These are phyloP conservation scores for Selaginella moellendorffii DNA, from an alignment of 75 land plant species.

Conservation along the genomic window DNA sequence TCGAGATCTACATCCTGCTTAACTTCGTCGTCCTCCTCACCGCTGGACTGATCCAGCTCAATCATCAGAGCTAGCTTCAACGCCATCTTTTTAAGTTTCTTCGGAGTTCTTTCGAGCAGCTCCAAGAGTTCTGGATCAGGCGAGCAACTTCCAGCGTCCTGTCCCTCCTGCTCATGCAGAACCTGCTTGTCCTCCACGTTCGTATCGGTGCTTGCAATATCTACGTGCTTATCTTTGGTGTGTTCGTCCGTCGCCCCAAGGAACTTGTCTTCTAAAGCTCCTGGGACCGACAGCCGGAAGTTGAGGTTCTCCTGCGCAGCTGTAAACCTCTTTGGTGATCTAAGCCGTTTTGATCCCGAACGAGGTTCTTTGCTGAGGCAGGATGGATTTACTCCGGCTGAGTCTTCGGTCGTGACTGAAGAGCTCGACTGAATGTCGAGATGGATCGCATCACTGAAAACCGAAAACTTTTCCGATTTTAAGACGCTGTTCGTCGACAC, in stretches of 20 bases:
- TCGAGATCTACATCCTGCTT: not conserved
- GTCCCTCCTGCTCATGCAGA: not conserved
- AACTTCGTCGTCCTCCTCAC: not conserved
- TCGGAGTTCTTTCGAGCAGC: not conserved
- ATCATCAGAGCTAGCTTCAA: slow-evolving; percentile 7
- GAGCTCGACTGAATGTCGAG: not conserved
- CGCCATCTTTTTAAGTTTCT: slow-evolving; percentile 10
- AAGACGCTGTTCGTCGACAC: not conserved
- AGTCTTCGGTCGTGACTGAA: too few relatives aligned
- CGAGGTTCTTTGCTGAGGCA: not conserved
- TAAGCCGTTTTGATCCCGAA: not conserved
- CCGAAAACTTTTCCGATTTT: not conserved
- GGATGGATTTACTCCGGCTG: too few relatives aligned
- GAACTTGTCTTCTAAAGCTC: not conserved
- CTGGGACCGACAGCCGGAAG: not conserved
- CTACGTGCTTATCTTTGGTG: not conserved
- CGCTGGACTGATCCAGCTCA: not conserved
- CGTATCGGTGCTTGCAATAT: not conserved
- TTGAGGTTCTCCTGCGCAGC: not conserved
- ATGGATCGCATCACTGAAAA: not conserved
- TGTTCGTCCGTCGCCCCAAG: too few relatives aligned
- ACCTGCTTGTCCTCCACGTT: not conserved
- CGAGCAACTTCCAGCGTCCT: not conserved
- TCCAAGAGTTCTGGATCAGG: slow-evolving; percentile 4
- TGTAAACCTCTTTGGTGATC: not conserved